Percentiles rank a stretch among this genome's conserved stretches.
These are phyloP conservation scores for Euphrasia confusa DNA, from an alignment of 257 asterid species.

Conservation along the genomic window DNA sequence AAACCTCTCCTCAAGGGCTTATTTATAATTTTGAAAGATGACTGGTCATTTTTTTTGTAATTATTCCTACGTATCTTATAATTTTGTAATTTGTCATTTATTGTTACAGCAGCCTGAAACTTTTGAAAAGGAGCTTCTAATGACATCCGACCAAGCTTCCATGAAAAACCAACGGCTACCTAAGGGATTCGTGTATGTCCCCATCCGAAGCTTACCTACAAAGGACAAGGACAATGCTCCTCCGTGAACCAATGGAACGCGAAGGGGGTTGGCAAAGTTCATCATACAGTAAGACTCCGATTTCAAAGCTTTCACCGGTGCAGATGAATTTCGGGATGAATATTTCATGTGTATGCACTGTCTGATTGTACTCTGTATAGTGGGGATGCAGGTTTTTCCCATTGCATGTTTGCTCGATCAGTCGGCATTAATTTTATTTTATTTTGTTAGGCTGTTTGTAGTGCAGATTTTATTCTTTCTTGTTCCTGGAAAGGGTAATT, in stretches of 20 bases:
- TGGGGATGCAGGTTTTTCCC: conserved; percentile 35
- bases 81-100: conserved; percentile 19
- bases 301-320: background rate
- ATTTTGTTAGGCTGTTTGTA: conserved; percentile 5
- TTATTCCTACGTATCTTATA: background rate
- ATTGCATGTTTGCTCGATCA: conserved; percentile 33
- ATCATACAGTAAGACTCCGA: background rate
- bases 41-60: too few relatives aligned
- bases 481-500: conserved; percentile 24
- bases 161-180: conserved; percentile 85
- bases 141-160: conserved; percentile 95
- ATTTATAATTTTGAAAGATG: too few relatives aligned
- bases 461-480: conserved; percentile 11
- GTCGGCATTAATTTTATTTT: conserved; percentile 24
- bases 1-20: too few relatives aligned
- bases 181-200: conserved; percentile 83
- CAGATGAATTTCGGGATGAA: conserved; percentile 24
- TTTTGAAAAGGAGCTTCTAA: conserved; percentile 72
- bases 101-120: conserved; percentile 48
- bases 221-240: conserved; percentile 60
- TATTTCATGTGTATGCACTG: conserved; percentile 38
- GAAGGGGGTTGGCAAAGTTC: conserved; percentile 31
- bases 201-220: conserved; percentile 53
- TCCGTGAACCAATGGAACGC: conserved; percentile 38
- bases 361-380: conserved; percentile 31